Evolutionary conservation across 1,284 basidiomycete genomes (phyloP).

Genomic region (Peniophora sp.): DNA sequence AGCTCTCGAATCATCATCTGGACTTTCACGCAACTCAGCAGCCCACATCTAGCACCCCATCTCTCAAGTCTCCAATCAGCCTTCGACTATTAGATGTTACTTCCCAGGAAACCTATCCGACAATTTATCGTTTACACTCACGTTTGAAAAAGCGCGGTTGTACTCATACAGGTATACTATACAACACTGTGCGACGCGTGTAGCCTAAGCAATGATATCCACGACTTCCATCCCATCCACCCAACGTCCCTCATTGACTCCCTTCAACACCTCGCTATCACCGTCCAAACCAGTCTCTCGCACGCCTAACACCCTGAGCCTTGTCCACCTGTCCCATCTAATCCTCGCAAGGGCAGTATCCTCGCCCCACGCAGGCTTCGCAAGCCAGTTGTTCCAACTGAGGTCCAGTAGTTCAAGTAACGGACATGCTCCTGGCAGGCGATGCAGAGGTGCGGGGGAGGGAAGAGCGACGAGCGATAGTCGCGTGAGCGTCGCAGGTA

Average conservation of each 20-base stretch:
- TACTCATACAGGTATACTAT: too few species aligned
- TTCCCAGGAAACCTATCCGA: too few species aligned
- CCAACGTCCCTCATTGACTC: conserved; percentile 54
- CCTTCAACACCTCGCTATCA: conserved; percentile 28
- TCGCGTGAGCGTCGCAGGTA: conserved; percentile 52
- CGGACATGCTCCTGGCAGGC: conserved; percentile 53
- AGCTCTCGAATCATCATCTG: conserved; percentile 6
- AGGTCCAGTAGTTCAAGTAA: conserved; percentile 55
- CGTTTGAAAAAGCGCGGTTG: too few species aligned
- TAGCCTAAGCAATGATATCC: conserved; percentile 31
- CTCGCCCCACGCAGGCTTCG: conserved; percentile 18
- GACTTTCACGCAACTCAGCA: conserved; percentile 5
- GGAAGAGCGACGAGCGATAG: conserved; percentile 46
- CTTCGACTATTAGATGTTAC: too few species aligned
- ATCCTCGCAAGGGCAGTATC: conserved; percentile 37
- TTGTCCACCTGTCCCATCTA: conserved; percentile 45
- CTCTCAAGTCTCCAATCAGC: too few species aligned
- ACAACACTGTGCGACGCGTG: conserved; percentile 11
- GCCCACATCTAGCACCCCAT: conserved; percentile 3
- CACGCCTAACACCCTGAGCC: conserved; percentile 44
- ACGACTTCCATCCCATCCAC: conserved; percentile 47
- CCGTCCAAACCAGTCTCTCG: conserved; percentile 35
- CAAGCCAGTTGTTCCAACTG: conserved; percentile 61
- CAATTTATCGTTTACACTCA: too few species aligned
- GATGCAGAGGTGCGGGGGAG: conserved; percentile 37